These are phyloP conservation scores for Mycena rebaudengoi DNA, from an alignment of 768 basidiomycete species.

Conservation along the genomic window DNA sequence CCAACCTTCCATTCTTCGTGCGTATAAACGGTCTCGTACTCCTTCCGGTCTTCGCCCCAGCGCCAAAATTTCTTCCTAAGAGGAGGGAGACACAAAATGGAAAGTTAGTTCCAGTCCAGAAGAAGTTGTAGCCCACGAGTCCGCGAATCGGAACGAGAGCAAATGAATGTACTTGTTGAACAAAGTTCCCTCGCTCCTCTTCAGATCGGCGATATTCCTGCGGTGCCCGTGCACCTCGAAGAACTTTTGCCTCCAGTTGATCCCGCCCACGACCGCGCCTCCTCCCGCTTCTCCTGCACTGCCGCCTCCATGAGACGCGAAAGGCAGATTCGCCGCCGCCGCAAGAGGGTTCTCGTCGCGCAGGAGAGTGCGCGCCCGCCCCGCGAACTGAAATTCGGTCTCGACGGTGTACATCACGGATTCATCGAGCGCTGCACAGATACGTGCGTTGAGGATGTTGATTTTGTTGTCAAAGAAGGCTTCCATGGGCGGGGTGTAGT, in stretches of 20 bases:
- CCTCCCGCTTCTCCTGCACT: background rate
- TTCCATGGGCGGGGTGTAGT: slow-evolving; percentile 47
- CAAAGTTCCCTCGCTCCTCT: slow-evolving; percentile 46
- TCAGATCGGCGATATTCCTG: slow-evolving; percentile 48
- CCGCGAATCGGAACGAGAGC: background rate
- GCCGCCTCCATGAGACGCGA: background rate
- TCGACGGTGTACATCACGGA: slow-evolving; percentile 53
- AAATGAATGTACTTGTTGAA: slow-evolving; percentile 32
- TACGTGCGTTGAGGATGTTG: slow-evolving; percentile 54
- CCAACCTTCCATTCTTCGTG: slow-evolving; percentile 58
- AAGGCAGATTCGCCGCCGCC: slow-evolving; percentile 30
- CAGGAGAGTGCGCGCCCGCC: slow-evolving; percentile 54
- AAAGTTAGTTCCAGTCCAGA: background rate
- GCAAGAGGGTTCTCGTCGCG: slow-evolving; percentile 55
- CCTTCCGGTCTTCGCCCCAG: slow-evolving; percentile 52
- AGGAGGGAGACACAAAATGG: background rate
- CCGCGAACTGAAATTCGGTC: slow-evolving; percentile 52
- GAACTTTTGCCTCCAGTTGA: slow-evolving; percentile 58
- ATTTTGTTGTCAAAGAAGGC: slow-evolving; percentile 59
- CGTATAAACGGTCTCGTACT: slow-evolving; percentile 51
- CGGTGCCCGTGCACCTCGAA: slow-evolving; percentile 55
- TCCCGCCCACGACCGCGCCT: slow-evolving; percentile 47
- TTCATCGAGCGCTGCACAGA: slow-evolving; percentile 53
- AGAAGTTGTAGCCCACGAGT: background rate
- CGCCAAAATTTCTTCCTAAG: slow-evolving; percentile 51